Evolutionary conservation across 768 basidiomycete genomes (phyloP), one percentile per base, ranked within the genome.

Genomic region (Lactarius evosmus): DNA sequence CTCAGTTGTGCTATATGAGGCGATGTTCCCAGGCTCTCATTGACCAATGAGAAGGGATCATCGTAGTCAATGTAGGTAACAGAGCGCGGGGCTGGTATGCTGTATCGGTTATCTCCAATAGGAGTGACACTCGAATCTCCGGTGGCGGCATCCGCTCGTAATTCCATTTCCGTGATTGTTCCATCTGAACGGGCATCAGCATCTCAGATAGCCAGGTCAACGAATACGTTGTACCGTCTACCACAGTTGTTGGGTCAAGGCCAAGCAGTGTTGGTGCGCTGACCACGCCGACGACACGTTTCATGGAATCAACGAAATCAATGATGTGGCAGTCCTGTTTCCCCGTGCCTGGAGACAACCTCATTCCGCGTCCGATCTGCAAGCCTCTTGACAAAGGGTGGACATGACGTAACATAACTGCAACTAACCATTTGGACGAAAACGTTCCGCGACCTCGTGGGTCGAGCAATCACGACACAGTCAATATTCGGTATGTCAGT

Each of bases 401-500:
- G 34, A 14, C 25, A 1, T 25, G 46, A 27, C n/a, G 27, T 14
- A 25, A 61, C 11, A 50, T 11, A 55, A 49, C 30, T 41, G 53
- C 3, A 29, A 59, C n/a, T 79, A 62, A 93, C 93, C 93, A 98
- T 97, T 70, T 98, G 95, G 19, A 91, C 85, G 71, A 95, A 93
- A 12, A 96, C 74, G 72, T 96, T 98, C 36, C 85, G 81, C 14
- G 94, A 96, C 29, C 89, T 82, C 2, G 95, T 98, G 19, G 95
- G 95, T 22, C 93, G 81, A 17, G 91, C 93, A 22, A 98, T 77
- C 36, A 98, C 73, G 9, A 98, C 82, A 66, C 95, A 97, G 70
- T 98, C 95, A 60, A 97, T 89, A 64, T 91, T 92, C 2, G 95
- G 95, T 57, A 98, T 93, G 77, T 98, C 95, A 22, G 94, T 85